phyloP scores from a whole-genome alignment of 2,329 filamentous ascomycete genomes.

The Cercospora nicotianae region DNA sequence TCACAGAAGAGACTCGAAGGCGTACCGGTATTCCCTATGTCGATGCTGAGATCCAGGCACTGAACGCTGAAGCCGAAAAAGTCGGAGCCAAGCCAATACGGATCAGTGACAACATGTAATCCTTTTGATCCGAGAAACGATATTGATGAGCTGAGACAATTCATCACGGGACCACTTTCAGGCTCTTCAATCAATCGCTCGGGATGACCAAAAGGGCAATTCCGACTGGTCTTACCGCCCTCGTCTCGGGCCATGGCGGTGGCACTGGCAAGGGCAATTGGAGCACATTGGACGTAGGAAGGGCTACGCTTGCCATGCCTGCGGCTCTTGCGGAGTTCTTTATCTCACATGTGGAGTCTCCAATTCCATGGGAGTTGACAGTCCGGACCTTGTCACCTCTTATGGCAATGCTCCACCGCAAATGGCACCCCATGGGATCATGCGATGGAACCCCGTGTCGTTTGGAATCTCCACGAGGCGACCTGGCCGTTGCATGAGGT shows the following conservation, averaged over 20 bases:
- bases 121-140: neutral
- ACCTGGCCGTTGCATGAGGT: neutral
- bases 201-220: neutral
- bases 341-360: neutral
- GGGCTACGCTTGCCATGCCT: neutral
- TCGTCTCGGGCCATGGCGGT: neutral
- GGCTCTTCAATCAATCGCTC: neutral
- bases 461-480: neutral
- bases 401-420: neutral
- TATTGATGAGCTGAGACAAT: neutral
- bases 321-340: neutral
- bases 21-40: constrained; percentile 52
- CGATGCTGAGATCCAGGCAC: constrained; percentile 49
- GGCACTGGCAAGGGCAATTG: neutral
- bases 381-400: neutral
- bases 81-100: constrained; percentile 39
- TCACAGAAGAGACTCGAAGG: constrained; percentile 46
- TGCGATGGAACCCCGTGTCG: neutral
- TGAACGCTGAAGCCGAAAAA: constrained; percentile 52
- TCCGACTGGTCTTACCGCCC: neutral
- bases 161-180: neutral
- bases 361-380: neutral
- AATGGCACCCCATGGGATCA: neutral
- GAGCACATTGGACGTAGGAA: neutral
- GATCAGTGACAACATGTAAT: neutral